Evolutionary conservation across 2,329 filamentous ascomycete genomes (phyloP), one percentile per base, ranked within the genome.

Genomic region (Microsporum ferrugineum): DNA sequence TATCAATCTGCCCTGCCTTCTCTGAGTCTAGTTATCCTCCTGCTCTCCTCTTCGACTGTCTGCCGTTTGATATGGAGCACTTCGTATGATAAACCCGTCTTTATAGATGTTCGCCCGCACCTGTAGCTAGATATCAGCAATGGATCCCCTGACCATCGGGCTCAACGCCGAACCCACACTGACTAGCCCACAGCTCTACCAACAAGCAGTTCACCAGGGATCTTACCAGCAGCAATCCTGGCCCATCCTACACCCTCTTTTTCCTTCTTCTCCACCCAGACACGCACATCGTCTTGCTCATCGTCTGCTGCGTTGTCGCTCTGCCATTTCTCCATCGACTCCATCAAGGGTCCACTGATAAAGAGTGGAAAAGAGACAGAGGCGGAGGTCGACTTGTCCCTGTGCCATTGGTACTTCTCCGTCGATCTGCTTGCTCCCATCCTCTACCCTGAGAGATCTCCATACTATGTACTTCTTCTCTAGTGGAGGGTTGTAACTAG

Each of bases 321-420:
- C 23, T 27, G 45, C 45, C 57, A 53, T 58, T 58, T 34, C 49
- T 51, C 47, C 41, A 39, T 23, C 39, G 27, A 43, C 53, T 57
- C 51, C 53, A 55, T 33, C 31, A 57, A 57, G 29, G 27, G 23
- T 33, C 56, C 47, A 57, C 59, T 36, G 34, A 57, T 27, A 38
- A 38, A 39, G 17, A 7, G 6, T 10, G 10, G 6, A n/a, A 29
- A 34, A 12, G 53, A 23, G 53, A 38, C 36, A 17, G 31, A 31
- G 33, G 12, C 53, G 1, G 10, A 10, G 5, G 7, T 41, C 53
- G 53, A 57, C 53, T 57, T 38, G 33, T 41, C 38, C 38, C 12
- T 6, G 38, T 36, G n/a, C 31, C 53, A 41, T 57, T 57, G 33
- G 53, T 41, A 38, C 53, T 41, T 17, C 17, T 2, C 23, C 38